Conservation (phyloP, 768 basidiomycete species). For the Gelatoporia subvermispora region DNA sequence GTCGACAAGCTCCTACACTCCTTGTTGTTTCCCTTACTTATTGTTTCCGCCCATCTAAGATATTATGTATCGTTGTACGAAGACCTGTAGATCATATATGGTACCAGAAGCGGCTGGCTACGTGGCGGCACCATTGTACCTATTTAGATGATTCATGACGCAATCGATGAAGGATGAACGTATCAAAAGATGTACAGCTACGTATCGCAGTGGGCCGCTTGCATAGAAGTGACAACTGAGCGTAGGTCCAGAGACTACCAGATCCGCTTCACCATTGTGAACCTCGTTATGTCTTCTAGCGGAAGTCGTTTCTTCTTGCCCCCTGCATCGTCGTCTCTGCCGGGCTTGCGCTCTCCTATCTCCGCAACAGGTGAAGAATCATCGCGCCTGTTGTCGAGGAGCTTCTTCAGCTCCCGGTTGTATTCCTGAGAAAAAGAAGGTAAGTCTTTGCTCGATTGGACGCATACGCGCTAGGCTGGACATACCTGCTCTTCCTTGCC, state of each 20-base stretch:
- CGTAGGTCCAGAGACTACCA: slow-evolving; percentile 38
- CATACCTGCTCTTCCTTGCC: slow-evolving; percentile 78
- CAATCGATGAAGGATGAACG: too few relatives aligned
- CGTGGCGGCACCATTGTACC: too few relatives aligned
- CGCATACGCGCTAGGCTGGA: slow-evolving; percentile 6
- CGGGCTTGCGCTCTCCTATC: slow-evolving; percentile 53
- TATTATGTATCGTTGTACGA: too few relatives aligned
- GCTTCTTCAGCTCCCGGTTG: slow-evolving; percentile 71
- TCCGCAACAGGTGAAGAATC: slow-evolving; percentile 64
- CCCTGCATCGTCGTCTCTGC: slow-evolving; percentile 14
- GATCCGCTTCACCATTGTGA: slow-evolving; percentile 95
- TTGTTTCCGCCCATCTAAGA: too few relatives aligned
- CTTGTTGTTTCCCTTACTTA: too few relatives aligned
- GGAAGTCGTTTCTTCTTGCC: slow-evolving; percentile 59
- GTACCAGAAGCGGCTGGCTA: too few relatives aligned
- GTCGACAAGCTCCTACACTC: too few relatives aligned
- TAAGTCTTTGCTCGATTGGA: too few relatives aligned
- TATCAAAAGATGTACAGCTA: too few relatives aligned
- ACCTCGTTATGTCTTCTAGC: slow-evolving; percentile 86
- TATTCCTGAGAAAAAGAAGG: slow-evolving; percentile 48
- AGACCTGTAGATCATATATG: too few relatives aligned
- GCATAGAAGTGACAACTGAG: neutral
- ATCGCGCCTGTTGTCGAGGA: slow-evolving; percentile 66
- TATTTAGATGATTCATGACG: too few relatives aligned
- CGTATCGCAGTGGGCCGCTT: too few relatives aligned